Evolutionary conservation across 345 rosid genomes (phyloP).

Genomic region (Populus davidiana): DNA sequence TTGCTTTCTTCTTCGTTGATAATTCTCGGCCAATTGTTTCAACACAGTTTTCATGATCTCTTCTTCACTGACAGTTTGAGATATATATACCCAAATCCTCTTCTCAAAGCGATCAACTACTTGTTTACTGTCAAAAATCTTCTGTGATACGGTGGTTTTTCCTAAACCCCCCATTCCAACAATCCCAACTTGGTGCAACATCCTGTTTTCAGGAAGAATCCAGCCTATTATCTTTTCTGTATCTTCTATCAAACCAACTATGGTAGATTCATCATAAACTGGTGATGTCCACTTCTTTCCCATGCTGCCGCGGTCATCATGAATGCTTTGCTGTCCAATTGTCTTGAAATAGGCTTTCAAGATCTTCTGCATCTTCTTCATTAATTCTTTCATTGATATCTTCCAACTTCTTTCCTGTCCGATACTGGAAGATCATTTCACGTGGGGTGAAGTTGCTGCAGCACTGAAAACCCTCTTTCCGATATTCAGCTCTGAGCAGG

Average conservation of each 20-base stretch:
- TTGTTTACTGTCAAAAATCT: conserved; percentile 15
- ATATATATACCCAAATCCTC: conserved; percentile 33
- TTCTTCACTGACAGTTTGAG: conserved; percentile 27
- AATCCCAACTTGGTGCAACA: conserved; percentile 18
- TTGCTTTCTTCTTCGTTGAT: conserved; percentile 5
- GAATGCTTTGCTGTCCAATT: not conserved
- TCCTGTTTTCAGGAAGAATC: conserved; percentile 13
- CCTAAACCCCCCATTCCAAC: conserved; percentile 36
- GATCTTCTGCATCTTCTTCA: not conserved
- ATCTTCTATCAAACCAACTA: conserved; percentile 28
- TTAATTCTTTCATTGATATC: not conserved
- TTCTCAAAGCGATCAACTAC: conserved; percentile 19
- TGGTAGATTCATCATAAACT: conserved; percentile 15
- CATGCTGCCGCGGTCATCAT: not conserved
- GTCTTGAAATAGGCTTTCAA: not conserved
- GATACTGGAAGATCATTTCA: not conserved
- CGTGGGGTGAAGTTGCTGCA: not conserved
- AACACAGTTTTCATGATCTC: conserved; percentile 26
- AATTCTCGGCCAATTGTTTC: conserved; percentile 16
- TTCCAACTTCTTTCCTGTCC: conserved; percentile 1
- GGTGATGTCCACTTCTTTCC: conserved; percentile 20
- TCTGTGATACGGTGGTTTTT: conserved; percentile 31
- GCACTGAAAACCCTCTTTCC: not conserved
- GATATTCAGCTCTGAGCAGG: not conserved
- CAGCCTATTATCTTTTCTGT: conserved; percentile 26